Evolutionary conservation across 208 protist genomes (phyloP), one percentile per base, ranked within the genome.

Genomic region (Naegleria gruberi): DNA sequence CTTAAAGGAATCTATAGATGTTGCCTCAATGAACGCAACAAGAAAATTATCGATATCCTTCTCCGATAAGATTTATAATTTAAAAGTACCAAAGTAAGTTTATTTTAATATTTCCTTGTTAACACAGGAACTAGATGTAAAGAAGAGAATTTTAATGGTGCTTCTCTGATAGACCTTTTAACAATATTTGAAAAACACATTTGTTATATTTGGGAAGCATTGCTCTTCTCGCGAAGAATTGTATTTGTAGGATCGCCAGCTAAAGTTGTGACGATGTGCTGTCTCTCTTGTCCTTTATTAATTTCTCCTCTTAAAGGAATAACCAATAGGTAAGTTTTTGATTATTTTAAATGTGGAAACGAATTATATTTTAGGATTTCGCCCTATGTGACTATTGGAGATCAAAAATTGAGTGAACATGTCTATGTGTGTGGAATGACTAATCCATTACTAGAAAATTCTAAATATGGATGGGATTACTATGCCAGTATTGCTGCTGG

Each of bases 231-330:
- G 1, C 26, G 19, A 65, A 88, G 84, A 65, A 26, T 88, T 26
- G 10, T 88, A n/a, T 51, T 88, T 51, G 45, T 88, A 41, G 84
- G 84, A 43, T 45, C 84, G 10, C 84, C 84, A 40, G 84, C 45
- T 23, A 88, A 88, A 88, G 10, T 12, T 34, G 84, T 88, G 0
- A 42, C 45, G 7, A 88, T 45, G 12, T 88, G 43, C 46, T 65
- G 44, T 65, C 15, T 88, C 0, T 23, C 45, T 19, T 55, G n/a
- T 37, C 84, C 84, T 44, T 23, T 88, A 8, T 41, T 88, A 19
- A 42, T 88, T 51, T 30, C 57, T 19, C 84, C 84, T 34, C 30
- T 51, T 12, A 65, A 55, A 7, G 84, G 84, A 30, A 46, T 43
- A 26, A 30, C 43, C 23, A 42, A 42, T 55, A 40, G 51, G 51